A percentile compares a stretch with the other conserved stretches of the same genome.
Evolutionary conservation across 441 rosid species (phyloP).

Genomic region (Corymbia calophylla): DNA sequence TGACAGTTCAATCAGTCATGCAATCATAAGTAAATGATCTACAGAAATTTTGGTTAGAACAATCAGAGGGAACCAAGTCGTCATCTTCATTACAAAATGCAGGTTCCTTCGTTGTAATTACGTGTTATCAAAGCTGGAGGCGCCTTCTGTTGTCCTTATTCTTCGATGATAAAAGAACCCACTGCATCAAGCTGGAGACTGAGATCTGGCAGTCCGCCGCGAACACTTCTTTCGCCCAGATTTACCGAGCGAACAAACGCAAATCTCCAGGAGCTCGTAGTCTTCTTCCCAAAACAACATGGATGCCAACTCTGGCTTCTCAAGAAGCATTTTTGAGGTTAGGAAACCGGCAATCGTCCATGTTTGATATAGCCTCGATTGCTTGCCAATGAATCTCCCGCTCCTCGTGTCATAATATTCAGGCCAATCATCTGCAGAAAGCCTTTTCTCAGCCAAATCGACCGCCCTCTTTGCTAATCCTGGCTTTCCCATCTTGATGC

Average conservation of each 20-base stretch:
- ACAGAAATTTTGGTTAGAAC: not conserved
- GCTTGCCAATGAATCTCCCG: slow-evolving; percentile 85
- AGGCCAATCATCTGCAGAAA: slow-evolving; percentile 71
- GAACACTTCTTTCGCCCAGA: slow-evolving; percentile 60
- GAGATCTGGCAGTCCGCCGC: slow-evolving; percentile 37
- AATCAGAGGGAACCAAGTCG: not conserved
- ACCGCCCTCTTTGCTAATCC: slow-evolving; percentile 82
- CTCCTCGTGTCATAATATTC: slow-evolving; percentile 84
- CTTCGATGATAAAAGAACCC: not conserved
- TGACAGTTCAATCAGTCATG: not conserved
- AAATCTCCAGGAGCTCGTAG: slow-evolving; percentile 73
- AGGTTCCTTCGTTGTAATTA: not conserved
- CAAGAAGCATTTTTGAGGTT: slow-evolving; percentile 67
- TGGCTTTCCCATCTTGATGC: slow-evolving; percentile 87
- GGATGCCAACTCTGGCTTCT: slow-evolving; percentile 83
- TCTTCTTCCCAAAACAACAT: slow-evolving; percentile 86
- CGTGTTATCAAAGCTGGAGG: not conserved
- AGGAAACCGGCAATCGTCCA: slow-evolving; percentile 92
- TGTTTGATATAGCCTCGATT: slow-evolving; percentile 78
- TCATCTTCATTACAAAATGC: not conserved
- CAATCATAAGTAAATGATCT: not conserved
- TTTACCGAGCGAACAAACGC: slow-evolving; percentile 62
- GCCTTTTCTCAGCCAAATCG: slow-evolving; percentile 69
- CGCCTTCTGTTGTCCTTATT: not conserved
- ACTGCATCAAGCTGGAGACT: not conserved